Evolutionary conservation across 2,329 filamentous ascomycete species (phyloP), one percentile per base, ranked within the genome.

Genomic region (Talaromyces marneffei): DNA sequence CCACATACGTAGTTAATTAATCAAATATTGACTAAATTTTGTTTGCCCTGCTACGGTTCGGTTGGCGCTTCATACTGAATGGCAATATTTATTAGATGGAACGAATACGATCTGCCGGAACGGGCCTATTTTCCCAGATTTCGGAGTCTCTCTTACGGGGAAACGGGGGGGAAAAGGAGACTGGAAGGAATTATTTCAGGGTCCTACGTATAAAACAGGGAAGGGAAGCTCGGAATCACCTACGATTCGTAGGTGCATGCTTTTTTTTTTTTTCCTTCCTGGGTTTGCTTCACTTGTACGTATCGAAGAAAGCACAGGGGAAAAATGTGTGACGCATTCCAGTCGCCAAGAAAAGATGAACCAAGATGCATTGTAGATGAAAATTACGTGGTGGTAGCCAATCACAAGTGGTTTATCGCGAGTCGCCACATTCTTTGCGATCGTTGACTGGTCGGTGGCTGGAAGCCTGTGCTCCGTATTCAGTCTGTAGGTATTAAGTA

Each of bases 301-400:
- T 18, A 40, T 40, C 1, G 4, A 31, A 14, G 8, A 25, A 25
- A 31, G 31, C 16, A 53, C 4, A 53, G 14, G 37, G 25, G n/a
- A 56, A 42, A 56, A 31, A 55, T 55, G 35, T n/a, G n/a, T 39
- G 14, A 23, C 7, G 35, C 53, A 56, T 56, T 56, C 53, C 53
- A 42, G 53, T 31, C 31, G 53, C 53, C 53, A 56, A 56, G 53
- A 20, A 52, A 31, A n/a, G 23, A 27, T 4, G 23, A 46, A 12
- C 16, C 29, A 52, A 33, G 48, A 52, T 52, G 48, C 12, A 29
- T 35, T 23, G 37, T 18, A 42, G 9, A 42, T 37, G 27, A 18
- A 40, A 27, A 42, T 40, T 56, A 55, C 52, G 33, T 2, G 2
- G n/a, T 1, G 12, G 5, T 12, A 27, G 16, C 53, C 37, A 56